phyloP scores from a whole-genome alignment of 108 stramenopile genomes.

The Pseudonitzschia delicatissima region DNA sequence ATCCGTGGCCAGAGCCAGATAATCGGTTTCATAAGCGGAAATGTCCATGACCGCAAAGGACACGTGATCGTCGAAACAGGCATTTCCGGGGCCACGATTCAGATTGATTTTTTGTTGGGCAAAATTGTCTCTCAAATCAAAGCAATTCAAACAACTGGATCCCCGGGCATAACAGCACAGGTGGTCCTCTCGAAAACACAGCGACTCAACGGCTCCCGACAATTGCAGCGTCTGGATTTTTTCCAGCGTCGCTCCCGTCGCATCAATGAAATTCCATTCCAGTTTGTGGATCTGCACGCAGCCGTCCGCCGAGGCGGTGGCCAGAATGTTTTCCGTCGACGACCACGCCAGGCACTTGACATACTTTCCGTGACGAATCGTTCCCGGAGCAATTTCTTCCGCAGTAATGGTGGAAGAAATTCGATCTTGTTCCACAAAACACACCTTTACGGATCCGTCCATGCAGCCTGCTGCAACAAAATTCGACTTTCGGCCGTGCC shows the following conservation, averaged over 20 bases:
- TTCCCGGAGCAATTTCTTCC: slow-evolving; percentile 25
- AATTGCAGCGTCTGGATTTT: slow-evolving; percentile 63
- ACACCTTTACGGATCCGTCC: slow-evolving; percentile 68
- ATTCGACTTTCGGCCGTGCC: slow-evolving; percentile 24
- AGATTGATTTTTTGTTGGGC: slow-evolving; percentile 59
- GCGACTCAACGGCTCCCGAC: slow-evolving; percentile 57
- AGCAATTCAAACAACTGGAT: slow-evolving; percentile 61
- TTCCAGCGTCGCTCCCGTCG: slow-evolving; percentile 15
- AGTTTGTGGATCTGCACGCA: slow-evolving; percentile 60
- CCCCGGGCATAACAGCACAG: slow-evolving; percentile 75
- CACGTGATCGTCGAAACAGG: slow-evolving; percentile 77
- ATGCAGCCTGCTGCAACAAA: slow-evolving; percentile 72
- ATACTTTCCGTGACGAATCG: slow-evolving; percentile 66
- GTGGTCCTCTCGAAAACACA: slow-evolving; percentile 65
- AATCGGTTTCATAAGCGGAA: slow-evolving; percentile 49
- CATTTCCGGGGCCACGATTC: slow-evolving; percentile 53
- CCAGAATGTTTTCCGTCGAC: slow-evolving; percentile 51
- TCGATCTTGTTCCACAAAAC: slow-evolving; percentile 37
- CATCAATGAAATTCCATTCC: slow-evolving; percentile 27
- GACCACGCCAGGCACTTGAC: slow-evolving; percentile 70
- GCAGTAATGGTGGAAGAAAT: slow-evolving; percentile 15
- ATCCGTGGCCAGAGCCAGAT: slow-evolving; percentile 79
- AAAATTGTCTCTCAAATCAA: slow-evolving; percentile 57
- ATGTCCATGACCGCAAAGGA: slow-evolving; percentile 81
- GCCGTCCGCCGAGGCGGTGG: slow-evolving; percentile 81